Evolutionary conservation across 225 moss, liverwort and hornwort species (phyloP).

Genomic region (Straminergon stramineum): DNA sequence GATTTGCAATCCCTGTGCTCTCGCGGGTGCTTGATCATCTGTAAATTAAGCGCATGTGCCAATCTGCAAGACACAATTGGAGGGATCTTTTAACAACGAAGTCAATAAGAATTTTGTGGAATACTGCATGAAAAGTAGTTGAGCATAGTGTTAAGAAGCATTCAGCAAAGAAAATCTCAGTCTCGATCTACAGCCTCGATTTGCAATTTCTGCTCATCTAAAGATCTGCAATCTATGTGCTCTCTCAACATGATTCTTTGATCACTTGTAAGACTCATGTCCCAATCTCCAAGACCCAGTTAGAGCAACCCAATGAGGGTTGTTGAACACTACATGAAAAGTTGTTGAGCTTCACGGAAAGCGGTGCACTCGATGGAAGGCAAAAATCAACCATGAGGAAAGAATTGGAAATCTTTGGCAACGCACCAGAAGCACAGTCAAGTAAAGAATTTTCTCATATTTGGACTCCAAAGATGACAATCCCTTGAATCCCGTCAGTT

Average conservation of each 20-base stretch:
- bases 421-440: too few species aligned
- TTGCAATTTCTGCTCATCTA: not conserved
- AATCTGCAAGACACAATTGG: not conserved
- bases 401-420: not conserved
- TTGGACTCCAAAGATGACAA: not conserved
- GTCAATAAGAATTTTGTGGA: not conserved
- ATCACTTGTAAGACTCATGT: not conserved
- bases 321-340: not conserved
- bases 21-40: not conserved
- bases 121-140: not conserved
- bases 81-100: not conserved
- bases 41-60: not conserved
- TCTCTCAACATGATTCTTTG: not conserved
- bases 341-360: not conserved
- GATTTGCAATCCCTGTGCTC: not conserved
- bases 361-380: not conserved
- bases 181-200: not conserved
- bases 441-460: not conserved
- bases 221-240: not conserved
- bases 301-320: not conserved
- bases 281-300: not conserved
- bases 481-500: not conserved
- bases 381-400: not conserved
- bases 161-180: not conserved
- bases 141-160: not conserved